Base-by-base conservation (phyloP, 1,284 basidiomycete genomes). In the Cystobasidium sp. region DNA sequence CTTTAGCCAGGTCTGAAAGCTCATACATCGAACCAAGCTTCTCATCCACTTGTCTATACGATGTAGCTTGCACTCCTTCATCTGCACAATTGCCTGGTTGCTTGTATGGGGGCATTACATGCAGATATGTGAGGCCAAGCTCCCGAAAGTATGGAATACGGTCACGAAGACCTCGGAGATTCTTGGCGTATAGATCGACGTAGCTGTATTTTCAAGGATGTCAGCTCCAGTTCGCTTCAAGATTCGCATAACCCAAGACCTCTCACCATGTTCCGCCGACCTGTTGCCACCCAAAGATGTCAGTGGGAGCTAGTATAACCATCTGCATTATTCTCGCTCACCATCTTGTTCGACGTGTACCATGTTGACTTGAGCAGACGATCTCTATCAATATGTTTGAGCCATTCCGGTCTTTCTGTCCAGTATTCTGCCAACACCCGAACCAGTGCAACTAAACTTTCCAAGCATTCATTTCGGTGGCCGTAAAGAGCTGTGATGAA, bases 81-180 rank as follows among this genome's bases (percentile, higher is more conserved):
- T 72, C 76, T 2, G 75, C 66, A 58, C 61, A 63, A 24, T 71
- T 76, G 39, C 56, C 49, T 18, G 76, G 71, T n/a, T 69, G 68
- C 16, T 71, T 56, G 68, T 75, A 77, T 20, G 70, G 49, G 7
- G 76, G 76, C 72, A 76, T 75, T 24, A 77, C 49, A 65, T 77
- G 76, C 20, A 77, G 68, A 56, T 77, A 77, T 10, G 76, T 77
- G 9, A 77, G 52, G 37, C 76, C 76, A 14, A 77, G 72, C 44
- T 69, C 67, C n/a, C 76, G 63, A 67, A 77, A 75, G 58, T 77
- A 77, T 10, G 75, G 75, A 16, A 77, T 77, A 51, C 68, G 74
- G 8, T 61, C 63, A 8, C 64, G 24, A 44, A 77, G 31, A 4
- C 72, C 68, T 39, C 53, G 44, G 7, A 77, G 51, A 47, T 75